Evolutionary conservation across 768 basidiomycete species (phyloP).

Genomic region (Grammothele lineata): DNA sequence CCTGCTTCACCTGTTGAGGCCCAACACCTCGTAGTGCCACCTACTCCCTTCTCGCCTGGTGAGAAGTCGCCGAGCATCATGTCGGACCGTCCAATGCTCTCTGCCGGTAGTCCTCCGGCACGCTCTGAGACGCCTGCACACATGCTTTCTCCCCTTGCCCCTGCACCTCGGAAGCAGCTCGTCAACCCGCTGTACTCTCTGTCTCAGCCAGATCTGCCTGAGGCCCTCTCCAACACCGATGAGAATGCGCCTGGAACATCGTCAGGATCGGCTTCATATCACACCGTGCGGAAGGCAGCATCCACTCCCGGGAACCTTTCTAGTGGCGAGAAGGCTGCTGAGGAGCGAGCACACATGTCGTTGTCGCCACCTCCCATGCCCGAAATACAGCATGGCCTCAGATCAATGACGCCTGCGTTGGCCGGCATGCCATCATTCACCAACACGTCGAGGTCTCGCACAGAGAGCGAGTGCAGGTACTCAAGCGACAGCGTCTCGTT

Average conservation of each 20-base stretch:
- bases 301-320: conserved; percentile 20
- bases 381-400: conserved; percentile 8
- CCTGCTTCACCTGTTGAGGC: conserved; percentile 3
- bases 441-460: conserved; percentile 14
- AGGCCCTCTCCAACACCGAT: conserved; percentile 13
- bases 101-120: conserved; percentile 32
- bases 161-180: conserved; percentile 55
- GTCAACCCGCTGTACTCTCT: conserved; percentile 47
- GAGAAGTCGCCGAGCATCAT: neutral
- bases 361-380: conserved; percentile 47
- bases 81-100: neutral
- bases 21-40: neutral
- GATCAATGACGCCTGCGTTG: conserved; percentile 23
- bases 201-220: conserved; percentile 52
- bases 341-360: conserved; percentile 3
- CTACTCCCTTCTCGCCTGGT: neutral
- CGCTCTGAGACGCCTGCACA: conserved; percentile 68
- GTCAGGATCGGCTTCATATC: conserved; percentile 15
- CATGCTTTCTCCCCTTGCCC: conserved; percentile 53
- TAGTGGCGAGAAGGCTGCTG: conserved; percentile 5
- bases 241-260: conserved; percentile 1
- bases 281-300: conserved; percentile 20
- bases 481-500: conserved; percentile 36
- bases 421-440: conserved; percentile 16
- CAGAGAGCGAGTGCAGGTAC: conserved; percentile 18